Evolutionary conservation across 2,329 filamentous ascomycete species (phyloP), one percentile per base, ranked within the genome.

Genomic region (Penicillium hordei): DNA sequence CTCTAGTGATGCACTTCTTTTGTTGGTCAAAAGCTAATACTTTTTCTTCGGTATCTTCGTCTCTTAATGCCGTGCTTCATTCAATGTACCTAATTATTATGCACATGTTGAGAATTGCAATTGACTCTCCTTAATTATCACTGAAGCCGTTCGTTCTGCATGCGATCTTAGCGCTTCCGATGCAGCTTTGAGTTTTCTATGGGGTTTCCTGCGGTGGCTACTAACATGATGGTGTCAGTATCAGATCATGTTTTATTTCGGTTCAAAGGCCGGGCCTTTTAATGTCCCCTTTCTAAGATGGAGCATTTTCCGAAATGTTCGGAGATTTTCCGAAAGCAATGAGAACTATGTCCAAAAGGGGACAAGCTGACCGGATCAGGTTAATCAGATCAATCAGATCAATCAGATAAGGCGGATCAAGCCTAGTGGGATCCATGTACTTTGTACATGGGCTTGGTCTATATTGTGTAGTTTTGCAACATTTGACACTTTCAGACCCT

Each of bases 1-100:
- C 58, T 81, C 57, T 82, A 68, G 17, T 34, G 13, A 25, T 56
- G 15, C 19, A 17, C 21, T 23, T 25, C 17, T 12, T 33, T 23
- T 33, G 19, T 46, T 46, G 12, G 12, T 21, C 29, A 23, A 33
- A 12, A 2, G 4, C 29, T 23, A 46, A 23, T 23, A 8, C 4
- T 15, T 17, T 23, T 33, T 21, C 27, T 21, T 21, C n/a, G 12
- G 12, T 23, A 46, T 46, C n/a, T 33, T 46, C 12, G 10, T 21
- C 29, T 46, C 4, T 33, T 46, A 10, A 17, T 46, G 29, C n/a
- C 8, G 1, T 33, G 12, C 31, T 46, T 31, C 12, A 23, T 23
- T 23, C n/a, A 4, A 9, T 29, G 5, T 44, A 17, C 27, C 27
- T 45, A 19, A 31, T 45, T 27, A 44, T 9, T 44, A 44, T 44